Evolutionary conservation across 768 basidiomycete species (phyloP).

Genomic region (Psilocybe sp.): DNA sequence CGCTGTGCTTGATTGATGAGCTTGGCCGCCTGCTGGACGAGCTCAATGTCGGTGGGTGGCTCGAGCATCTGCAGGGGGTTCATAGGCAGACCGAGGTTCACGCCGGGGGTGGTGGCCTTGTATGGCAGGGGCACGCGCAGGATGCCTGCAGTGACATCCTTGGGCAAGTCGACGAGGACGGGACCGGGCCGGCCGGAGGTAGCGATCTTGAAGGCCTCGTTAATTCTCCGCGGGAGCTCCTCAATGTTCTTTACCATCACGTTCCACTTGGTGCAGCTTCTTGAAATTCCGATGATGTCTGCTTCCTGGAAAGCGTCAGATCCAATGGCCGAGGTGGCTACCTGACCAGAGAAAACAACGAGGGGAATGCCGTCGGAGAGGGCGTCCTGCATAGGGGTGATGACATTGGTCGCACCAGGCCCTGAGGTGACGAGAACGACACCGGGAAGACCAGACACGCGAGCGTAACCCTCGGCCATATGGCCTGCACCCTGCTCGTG

Average conservation of each 20-base stretch:
- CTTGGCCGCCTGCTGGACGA: constrained; percentile 80
- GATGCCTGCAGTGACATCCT: constrained; percentile 94
- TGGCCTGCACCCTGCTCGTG: constrained; percentile 99
- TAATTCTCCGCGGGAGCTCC: constrained; percentile 92
- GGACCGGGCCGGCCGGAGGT: constrained; percentile 96
- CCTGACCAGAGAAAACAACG: constrained; percentile 95
- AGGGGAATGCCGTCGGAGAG: constrained; percentile 91
- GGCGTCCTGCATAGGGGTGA: constrained; percentile 98
- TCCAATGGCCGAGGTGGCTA: constrained; percentile 99
- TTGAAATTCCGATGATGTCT: constrained; percentile 93
- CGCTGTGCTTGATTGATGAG: constrained; percentile 91
- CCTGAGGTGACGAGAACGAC: constrained; percentile 98
- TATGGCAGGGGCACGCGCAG: constrained; percentile 81
- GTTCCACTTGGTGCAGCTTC: constrained; percentile 99
- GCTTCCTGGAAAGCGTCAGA: constrained; percentile 99
- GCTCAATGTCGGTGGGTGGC: constrained; percentile 56
- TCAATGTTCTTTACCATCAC: constrained; percentile 98
- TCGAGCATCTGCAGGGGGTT: constrained; percentile 65
- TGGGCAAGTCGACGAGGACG: constrained; percentile 97
- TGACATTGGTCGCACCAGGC: constrained; percentile 95
- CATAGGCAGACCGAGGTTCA: constrained; percentile 65
- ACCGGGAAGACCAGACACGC: constrained; percentile 95
- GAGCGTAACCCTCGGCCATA: constrained; percentile 98
- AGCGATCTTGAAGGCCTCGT: constrained; percentile 99
- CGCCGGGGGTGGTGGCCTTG: constrained; percentile 83